phyloP scores from a whole-genome alignment of 2,329 filamentous ascomycete genomes.

The Colletotrichum neosansevieriae region DNA sequence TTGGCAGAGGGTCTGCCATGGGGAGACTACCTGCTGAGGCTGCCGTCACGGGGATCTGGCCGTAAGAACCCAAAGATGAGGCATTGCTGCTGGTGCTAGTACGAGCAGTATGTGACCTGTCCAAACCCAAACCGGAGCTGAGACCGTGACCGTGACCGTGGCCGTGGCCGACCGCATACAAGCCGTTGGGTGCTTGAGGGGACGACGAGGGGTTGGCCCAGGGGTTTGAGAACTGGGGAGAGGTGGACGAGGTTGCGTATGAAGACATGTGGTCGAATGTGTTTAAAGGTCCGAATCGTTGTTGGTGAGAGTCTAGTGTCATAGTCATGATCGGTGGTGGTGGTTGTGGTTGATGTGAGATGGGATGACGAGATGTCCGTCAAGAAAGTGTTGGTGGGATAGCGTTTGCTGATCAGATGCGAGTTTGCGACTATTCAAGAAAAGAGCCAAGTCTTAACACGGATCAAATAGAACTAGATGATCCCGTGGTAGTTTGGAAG shows the following conservation, averaged over 20 bases:
- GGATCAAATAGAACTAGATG: conserved; percentile 49
- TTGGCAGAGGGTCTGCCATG: conserved; percentile 66
- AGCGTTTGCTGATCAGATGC: conserved; percentile 65
- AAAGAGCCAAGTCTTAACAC: conserved; percentile 59
- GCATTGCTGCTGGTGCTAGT: conserved; percentile 69
- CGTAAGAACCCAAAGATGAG: conserved; percentile 77
- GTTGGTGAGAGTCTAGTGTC: conserved; percentile 86
- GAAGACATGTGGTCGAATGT: conserved; percentile 82
- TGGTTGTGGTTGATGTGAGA: conserved; percentile 28
- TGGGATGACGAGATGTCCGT: conserved; percentile 36
- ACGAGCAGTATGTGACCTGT: conserved; percentile 63
- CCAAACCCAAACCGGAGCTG: conserved; percentile 69
- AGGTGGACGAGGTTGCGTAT: conserved; percentile 66
- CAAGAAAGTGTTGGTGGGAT: conserved; percentile 44
- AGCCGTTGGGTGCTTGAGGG: conserved; percentile 60
- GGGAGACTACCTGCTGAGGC: conserved; percentile 78
- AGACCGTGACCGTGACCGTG: conserved; percentile 60
- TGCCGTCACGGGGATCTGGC: conserved; percentile 78
- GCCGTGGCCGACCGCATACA: conserved; percentile 69
- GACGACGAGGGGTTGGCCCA: conserved; percentile 76
- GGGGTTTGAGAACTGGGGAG: conserved; percentile 89
- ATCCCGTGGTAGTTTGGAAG: conserved; percentile 44
- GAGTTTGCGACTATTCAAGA: conserved; percentile 57
- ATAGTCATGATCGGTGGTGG: conserved; percentile 80
- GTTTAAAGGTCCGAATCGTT: conserved; percentile 78